Evolutionary conservation across 208 protist genomes (phyloP), one percentile per base, ranked within the genome.

Genomic region (Leishmania tropica): DNA sequence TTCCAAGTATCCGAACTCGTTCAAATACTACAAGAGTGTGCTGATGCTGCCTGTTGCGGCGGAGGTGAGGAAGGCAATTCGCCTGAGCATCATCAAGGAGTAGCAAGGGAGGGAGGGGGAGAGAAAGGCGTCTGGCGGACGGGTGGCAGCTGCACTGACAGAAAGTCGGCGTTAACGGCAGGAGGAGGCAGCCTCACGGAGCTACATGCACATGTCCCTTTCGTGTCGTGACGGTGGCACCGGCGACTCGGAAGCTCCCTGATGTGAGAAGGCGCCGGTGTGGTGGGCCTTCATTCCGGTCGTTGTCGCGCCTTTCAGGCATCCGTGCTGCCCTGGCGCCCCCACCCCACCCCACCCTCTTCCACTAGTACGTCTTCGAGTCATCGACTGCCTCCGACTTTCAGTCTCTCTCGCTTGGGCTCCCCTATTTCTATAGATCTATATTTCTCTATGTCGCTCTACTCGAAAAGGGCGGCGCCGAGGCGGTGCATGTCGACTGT

Each of bases 11-110:
- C 65, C 65, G 19, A 58, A 76, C 54, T 47, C 31, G 10, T 83
- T 84, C 65, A 54, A 64, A 28, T 96, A 89, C 68, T 91, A 90
- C 84, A 83, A 85, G 54, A 87, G 45, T 31, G 88, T 96, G 37
- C 40, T 94, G 76, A 87, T 81, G 75, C 82, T 96, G 68, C 92
- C 92, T 5, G 75, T 94, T 1, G 89, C 89, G 17, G 78, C 75
- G 56, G 84, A 96, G 31, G 82, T 96, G n/a, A 80, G 88, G n/a
- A 92, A 91, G 80, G 86, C 85, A 17, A 84, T 94, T 17, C 82
- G 84, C 19, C 84, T 95, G 42, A 85, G 62, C 45, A 76, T 89
- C 21, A 58, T 83, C 40, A 86, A 78, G 60, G 56, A 28, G 4
- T 86, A 80, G 68, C 31, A 28, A 42, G 24, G 56, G 40, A 4